A percentile compares a stretch with the other conserved stretches of the same genome.
phyloP scores from a whole-genome alignment of 805 yeast species.

The Kluyveromyces siamensis region DNA sequence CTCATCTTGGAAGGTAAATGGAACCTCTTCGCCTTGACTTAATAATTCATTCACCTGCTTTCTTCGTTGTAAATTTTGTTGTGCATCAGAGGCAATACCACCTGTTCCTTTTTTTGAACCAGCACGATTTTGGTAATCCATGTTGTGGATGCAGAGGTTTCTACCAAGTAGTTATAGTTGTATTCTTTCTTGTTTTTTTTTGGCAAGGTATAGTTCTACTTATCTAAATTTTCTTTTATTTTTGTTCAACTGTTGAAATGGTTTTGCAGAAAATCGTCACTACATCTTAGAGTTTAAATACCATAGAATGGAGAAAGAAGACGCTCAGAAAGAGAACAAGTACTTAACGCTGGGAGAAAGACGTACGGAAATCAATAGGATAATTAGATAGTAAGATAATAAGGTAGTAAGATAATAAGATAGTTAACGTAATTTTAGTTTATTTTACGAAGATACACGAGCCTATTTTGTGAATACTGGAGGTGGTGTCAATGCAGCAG shows the following conservation, averaged over 20 bases:
- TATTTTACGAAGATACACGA: too few species aligned
- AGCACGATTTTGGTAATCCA: slow-evolving; percentile 86
- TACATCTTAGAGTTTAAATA: too few species aligned
- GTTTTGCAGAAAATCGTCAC: too few species aligned
- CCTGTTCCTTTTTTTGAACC: slow-evolving; percentile 91
- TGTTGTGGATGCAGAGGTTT: slow-evolving; percentile 16
- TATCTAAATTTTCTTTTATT: not conserved
- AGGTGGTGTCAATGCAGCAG: slow-evolving; percentile 3
- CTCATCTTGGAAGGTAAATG: slow-evolving; percentile 36
- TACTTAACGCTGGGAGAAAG: too few species aligned
- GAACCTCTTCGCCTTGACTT: slow-evolving; percentile 31
- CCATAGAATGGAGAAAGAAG: too few species aligned
- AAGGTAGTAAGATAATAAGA: too few species aligned
- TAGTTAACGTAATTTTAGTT: too few species aligned
- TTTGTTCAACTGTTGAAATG: not conserved
- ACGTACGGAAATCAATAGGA: too few species aligned
- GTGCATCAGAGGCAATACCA: slow-evolving; percentile 71
- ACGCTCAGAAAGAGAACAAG: too few species aligned
- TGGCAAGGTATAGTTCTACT: not conserved
- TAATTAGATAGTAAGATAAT: too few species aligned
- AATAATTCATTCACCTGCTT: slow-evolving; percentile 57
- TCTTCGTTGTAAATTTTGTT: slow-evolving; percentile 58
- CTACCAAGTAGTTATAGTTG: not conserved
- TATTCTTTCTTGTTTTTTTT: not conserved
- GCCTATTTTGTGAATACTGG: not conserved